Conservation (phyloP, 495 filamentous ascomycete species). For the Penicillium lagena region DNA sequence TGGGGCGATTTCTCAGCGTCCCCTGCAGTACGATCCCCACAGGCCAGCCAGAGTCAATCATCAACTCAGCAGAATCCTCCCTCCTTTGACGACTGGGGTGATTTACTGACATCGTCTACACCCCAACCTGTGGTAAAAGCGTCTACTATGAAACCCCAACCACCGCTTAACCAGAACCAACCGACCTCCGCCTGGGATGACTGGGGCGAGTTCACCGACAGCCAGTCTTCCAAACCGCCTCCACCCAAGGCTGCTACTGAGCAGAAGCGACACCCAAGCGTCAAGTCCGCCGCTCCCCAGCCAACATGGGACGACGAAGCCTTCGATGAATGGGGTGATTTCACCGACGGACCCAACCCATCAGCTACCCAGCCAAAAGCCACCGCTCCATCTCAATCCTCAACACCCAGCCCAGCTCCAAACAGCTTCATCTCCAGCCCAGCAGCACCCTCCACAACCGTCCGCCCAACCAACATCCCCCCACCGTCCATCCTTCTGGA, state of each 20-base stretch:
- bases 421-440: constrained; percentile 8
- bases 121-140: background rate
- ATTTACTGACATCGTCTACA: background rate
- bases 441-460: constrained; percentile 11
- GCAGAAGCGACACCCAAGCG: background rate
- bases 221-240: constrained; percentile 9
- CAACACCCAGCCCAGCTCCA: constrained; percentile 2
- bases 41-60: too few species aligned
- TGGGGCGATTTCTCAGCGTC: too few species aligned
- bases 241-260: background rate
- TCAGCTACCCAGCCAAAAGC: constrained; percentile 3
- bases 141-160: background rate
- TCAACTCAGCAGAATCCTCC: too few species aligned
- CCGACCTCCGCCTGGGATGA: constrained; percentile 47
- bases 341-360: constrained; percentile 26
- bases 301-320: constrained; percentile 56
- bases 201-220: constrained; percentile 35
- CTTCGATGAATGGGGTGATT: constrained; percentile 39
- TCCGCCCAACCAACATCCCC: constrained; percentile 80
- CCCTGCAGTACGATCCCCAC: too few species aligned
- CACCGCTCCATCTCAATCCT: background rate
- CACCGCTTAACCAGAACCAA: constrained; percentile 30
- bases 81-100: too few species aligned
- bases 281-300: constrained; percentile 13
- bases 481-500: constrained; percentile 79